A percentile compares a stretch with the other conserved stretches of the same genome.
These are phyloP conservation scores for Mortierella sp. DNA, from an alignment of 371 early-diverging fungal species.

Conservation along the genomic window DNA sequence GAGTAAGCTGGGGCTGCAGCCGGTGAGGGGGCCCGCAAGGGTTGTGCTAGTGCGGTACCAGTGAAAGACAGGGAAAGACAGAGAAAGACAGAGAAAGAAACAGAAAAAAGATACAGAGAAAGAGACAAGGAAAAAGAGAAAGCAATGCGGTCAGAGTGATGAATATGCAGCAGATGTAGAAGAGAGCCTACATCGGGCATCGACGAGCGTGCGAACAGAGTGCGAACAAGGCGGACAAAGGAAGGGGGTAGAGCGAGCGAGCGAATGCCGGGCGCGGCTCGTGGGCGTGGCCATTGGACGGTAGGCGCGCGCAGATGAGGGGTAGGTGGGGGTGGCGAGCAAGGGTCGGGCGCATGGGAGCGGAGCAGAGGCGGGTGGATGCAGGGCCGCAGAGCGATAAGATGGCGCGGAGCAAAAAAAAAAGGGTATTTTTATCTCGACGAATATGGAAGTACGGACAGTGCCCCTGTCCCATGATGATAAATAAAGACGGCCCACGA, in stretches of 20 bases:
- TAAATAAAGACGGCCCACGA: neutral
- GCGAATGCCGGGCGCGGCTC: neutral
- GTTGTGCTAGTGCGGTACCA: no score
- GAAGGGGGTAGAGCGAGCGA: neutral
- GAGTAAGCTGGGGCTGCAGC: neutral
- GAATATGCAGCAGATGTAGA: no score
- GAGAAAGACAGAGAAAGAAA: neutral
- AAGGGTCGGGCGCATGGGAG: no score
- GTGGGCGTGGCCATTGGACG: neutral
- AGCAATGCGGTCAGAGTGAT: neutral
- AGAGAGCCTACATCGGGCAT: no score
- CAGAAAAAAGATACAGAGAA: neutral
- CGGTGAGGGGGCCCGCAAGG: no score
- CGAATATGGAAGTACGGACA: neutral
- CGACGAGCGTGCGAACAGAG: no score
- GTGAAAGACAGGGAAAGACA: no score
- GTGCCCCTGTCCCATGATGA: neutral
- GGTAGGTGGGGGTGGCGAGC: no score
- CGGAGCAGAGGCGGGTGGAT: no score
- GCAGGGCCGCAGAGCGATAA: no score
- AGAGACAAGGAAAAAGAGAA: neutral
- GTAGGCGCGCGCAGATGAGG: neutral
- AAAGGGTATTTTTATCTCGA: constrained; percentile 6
- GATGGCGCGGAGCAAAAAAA: no score
- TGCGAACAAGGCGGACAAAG: neutral